Evolutionary conservation across 2,329 filamentous ascomycete species (phyloP).

Genomic region (Alternaria novae-zelandiae): DNA sequence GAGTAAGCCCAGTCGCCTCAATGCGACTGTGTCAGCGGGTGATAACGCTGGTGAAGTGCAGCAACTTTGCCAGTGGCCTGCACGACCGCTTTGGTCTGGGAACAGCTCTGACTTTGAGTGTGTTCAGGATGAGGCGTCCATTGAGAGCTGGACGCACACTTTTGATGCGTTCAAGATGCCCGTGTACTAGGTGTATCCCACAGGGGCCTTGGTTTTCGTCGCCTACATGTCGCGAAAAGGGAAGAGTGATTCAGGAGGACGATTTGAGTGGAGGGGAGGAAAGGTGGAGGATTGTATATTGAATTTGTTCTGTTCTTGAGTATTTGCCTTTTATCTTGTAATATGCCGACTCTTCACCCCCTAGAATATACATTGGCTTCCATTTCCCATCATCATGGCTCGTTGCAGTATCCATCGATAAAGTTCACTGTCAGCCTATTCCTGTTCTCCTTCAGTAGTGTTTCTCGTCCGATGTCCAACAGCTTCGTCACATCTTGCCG

Average conservation of each 20-base stretch:
- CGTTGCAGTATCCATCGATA: slow-evolving; percentile 38
- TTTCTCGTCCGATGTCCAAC: slow-evolving; percentile 31
- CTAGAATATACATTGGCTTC: background rate
- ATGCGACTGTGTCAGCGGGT: slow-evolving; percentile 45
- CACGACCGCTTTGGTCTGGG: slow-evolving; percentile 49
- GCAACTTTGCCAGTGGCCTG: slow-evolving; percentile 53
- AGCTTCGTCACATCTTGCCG: slow-evolving; percentile 36
- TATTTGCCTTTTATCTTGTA: background rate
- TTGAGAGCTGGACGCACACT: slow-evolving; percentile 51
- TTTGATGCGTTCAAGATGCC: slow-evolving; percentile 51
- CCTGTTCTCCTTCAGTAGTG: slow-evolving; percentile 32
- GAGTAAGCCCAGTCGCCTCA: slow-evolving; percentile 53
- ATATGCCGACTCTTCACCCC: background rate
- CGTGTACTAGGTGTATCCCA: slow-evolving; percentile 2
- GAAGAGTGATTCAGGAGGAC: background rate
- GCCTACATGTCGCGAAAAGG: background rate
- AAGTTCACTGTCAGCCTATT: slow-evolving; percentile 41
- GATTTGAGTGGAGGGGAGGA: background rate
- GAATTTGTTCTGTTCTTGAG: background rate
- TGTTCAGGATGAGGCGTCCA: slow-evolving; percentile 47
- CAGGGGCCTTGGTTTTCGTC: background rate
- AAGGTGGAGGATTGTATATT: background rate
- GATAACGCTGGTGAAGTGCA: slow-evolving; percentile 45
- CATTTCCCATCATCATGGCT: slow-evolving; percentile 19
- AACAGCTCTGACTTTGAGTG: slow-evolving; percentile 47